A percentile compares a stretch with the other conserved stretches of the same genome.
Conservation (phyloP, 2,329 filamentous ascomycete species). For the Teratosphaeriaceae sp. region DNA sequence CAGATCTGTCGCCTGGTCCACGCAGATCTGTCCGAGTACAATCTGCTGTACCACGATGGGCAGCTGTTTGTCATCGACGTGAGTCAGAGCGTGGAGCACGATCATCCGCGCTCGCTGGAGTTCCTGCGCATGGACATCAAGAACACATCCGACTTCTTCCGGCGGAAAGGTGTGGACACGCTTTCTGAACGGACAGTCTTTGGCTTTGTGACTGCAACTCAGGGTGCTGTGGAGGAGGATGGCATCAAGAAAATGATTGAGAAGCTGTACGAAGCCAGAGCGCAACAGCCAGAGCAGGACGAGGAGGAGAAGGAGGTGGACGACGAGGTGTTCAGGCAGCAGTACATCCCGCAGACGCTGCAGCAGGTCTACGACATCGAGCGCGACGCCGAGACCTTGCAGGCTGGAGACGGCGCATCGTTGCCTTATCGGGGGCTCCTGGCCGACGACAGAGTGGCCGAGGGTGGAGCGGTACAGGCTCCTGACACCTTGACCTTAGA, state of each 20-base stretch:
- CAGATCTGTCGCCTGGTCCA: constrained; percentile 88
- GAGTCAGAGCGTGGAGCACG: constrained; percentile 93
- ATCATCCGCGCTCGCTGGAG: constrained; percentile 85
- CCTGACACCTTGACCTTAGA: not conserved
- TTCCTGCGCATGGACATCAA: constrained; percentile 98
- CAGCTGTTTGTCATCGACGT: constrained; percentile 94
- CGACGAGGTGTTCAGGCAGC: constrained; percentile 87
- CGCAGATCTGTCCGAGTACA: constrained; percentile 97
- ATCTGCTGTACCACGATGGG: constrained; percentile 79
- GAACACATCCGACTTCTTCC: constrained; percentile 92
- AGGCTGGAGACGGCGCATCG: constrained; percentile 64
- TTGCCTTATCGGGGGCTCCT: constrained; percentile 81
- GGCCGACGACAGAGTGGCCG: constrained; percentile 49
- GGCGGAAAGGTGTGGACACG: constrained; percentile 72
- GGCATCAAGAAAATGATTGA: constrained; percentile 58
- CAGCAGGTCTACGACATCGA: constrained; percentile 97
- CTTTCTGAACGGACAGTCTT: constrained; percentile 76
- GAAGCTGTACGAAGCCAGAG: constrained; percentile 56
- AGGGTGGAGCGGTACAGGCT: constrained; percentile 3
- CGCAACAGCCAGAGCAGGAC: constrained; percentile 38
- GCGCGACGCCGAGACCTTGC: constrained; percentile 74
- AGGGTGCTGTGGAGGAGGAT: constrained; percentile 55
- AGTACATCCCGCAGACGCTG: constrained; percentile 93
- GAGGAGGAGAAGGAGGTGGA: constrained; percentile 60
- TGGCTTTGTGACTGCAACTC: constrained; percentile 65